phyloP scores from a whole-genome alignment of 1,284 basidiomycete species.

The Vanrija sp. region DNA sequence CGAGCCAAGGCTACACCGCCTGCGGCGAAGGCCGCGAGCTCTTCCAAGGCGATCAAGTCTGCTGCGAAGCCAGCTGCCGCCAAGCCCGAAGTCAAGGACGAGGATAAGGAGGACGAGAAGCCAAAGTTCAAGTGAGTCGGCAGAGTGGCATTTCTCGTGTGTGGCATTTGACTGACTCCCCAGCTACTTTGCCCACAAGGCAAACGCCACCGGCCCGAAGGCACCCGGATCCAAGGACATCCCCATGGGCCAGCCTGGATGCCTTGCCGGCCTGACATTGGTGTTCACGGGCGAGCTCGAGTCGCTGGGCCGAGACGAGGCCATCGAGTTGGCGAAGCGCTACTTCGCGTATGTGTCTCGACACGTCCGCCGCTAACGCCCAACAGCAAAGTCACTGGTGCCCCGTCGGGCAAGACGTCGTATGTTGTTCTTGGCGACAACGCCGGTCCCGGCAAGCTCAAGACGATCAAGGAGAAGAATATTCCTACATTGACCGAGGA shows the following conservation, averaged over 20 bases:
- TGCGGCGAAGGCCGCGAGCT: conserved; percentile 1
- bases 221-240: conserved; percentile 67
- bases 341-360: conserved; percentile 66
- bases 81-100: conserved; percentile 43
- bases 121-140: conserved; percentile 44
- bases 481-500: conserved; percentile 81
- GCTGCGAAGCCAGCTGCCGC: neutral
- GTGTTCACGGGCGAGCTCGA: conserved; percentile 94
- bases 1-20: too few species aligned
- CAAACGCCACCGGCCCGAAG: conserved; percentile 64
- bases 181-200: conserved; percentile 57
- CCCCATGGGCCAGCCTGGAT: conserved; percentile 72
- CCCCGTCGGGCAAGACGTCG: conserved; percentile 85
- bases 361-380: neutral
- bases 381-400: conserved; percentile 72
- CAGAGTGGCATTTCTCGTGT: neutral
- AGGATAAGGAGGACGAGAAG: conserved; percentile 12
- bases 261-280: conserved; percentile 79
- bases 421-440: conserved; percentile 85
- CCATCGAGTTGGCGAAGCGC: conserved; percentile 81
- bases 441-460: conserved; percentile 82
- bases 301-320: conserved; percentile 83
- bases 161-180: neutral
- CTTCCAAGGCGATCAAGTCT: conserved; percentile 9
- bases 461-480: conserved; percentile 73